Evolutionary conservation across 2,329 filamentous ascomycete genomes (phyloP), one percentile per base, ranked within the genome.

Genomic region (Harringtonia lauricola): DNA sequence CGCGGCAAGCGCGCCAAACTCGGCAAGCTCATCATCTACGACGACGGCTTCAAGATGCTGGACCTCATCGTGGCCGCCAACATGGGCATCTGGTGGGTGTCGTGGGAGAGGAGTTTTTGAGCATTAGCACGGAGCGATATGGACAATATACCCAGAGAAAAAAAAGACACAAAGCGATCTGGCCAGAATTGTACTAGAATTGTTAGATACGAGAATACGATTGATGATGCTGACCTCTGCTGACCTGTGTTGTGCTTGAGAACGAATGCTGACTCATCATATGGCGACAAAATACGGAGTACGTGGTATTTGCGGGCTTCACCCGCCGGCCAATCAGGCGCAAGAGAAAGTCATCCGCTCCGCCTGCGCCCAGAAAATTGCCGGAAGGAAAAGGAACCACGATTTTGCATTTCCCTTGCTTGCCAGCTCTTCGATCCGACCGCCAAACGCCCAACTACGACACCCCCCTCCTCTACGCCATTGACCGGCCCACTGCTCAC

Each of bases 1-100:
- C 74, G 82, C 36, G 90, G 90, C 0, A 88, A 86, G 59, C 78
- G 86, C 55, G 89, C 87, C 4, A 98, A 98, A 66, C 67, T 98
- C 54, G 92, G 90, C 1, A 98, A 96, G 63, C 66, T 98, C 41
- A 87, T 96, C 41, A 74, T 98, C 31, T 78, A 88, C 53, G 80
- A 90, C 44, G 89, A 94, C 55, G 92, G 92, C 0, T 65, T 94
- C 51, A 94, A 94, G 67, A 96, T 98, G 90, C 63, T 96, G 55
- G 92, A 98, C 67, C 62, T 98, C 46, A 70, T 94, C 0, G 86
- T 98, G 18, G 86, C 90, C 4, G 84, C 88, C 12, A 95, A 95
- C 57, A 76, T 98, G 64, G 87, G 85, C 1, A 67, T 96, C 15
- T 98, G 89, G 86, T 96, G 90, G 89, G 80, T 81, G 54, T 79